A percentile compares a stretch with the other conserved stretches of the same genome.
phyloP scores from a whole-genome alignment of 2,329 filamentous ascomycete species.

The Didymella pinodella region DNA sequence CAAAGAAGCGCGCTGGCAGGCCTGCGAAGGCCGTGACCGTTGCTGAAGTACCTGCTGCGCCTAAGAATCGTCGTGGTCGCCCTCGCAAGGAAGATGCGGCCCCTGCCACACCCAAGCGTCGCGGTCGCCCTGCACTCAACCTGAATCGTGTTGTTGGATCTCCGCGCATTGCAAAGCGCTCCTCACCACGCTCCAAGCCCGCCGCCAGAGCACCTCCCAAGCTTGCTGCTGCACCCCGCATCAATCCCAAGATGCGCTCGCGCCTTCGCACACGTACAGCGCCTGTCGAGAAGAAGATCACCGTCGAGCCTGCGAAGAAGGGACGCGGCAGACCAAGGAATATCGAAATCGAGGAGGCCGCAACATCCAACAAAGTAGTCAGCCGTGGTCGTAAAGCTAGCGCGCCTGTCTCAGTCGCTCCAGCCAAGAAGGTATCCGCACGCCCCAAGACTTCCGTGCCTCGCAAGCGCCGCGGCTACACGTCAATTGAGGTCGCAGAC shows the following conservation, averaged over 20 bases:
- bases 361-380: slow-evolving; percentile 21
- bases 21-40: slow-evolving; percentile 12
- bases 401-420: slow-evolving; percentile 17
- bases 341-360: slow-evolving; percentile 12
- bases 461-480: slow-evolving; percentile 40
- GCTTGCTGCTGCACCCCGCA: slow-evolving; percentile 21
- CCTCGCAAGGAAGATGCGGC: slow-evolving; percentile 21
- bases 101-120: slow-evolving; percentile 19
- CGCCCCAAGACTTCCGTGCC: slow-evolving; percentile 22
- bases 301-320: slow-evolving; percentile 25
- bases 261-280: slow-evolving; percentile 31
- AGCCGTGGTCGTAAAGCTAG: slow-evolving; percentile 22
- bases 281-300: slow-evolving; percentile 23
- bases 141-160: slow-evolving; percentile 31
- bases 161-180: slow-evolving; percentile 34
- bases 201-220: slow-evolving; percentile 10
- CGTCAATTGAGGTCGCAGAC: slow-evolving; percentile 39
- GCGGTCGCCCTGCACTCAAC: slow-evolving; percentile 23
- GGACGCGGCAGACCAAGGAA: slow-evolving; percentile 32
- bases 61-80: slow-evolving; percentile 31
- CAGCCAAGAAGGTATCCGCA: slow-evolving; percentile 22
- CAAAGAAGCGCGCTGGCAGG: slow-evolving; percentile 24
- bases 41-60: slow-evolving; percentile 7
- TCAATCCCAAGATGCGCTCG: slow-evolving; percentile 33
- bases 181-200: slow-evolving; percentile 19